Base-by-base conservation (phyloP, 495 filamentous ascomycete species). In the Xylaria nigripes region DNA sequence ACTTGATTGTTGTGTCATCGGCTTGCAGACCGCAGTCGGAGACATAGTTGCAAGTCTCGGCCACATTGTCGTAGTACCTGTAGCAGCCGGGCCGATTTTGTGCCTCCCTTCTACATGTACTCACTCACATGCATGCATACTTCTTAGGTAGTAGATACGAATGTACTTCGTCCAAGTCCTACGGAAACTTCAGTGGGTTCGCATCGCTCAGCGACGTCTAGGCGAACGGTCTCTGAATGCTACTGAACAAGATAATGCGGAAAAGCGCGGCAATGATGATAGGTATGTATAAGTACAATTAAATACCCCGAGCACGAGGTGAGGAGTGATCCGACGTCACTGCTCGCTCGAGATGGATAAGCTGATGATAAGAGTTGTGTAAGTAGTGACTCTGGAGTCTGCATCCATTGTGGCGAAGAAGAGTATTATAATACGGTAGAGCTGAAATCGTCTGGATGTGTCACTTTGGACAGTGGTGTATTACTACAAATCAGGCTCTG, bases 41-140 rank as follows among this genome's bases (percentile, higher is more conserved):
- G n/a, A 15, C 13, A 36, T 36, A n/a, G n/a, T n/a, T n/a, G 34
- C 40, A 54, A 47, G 18, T 22, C 23, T 53, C 50, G 40, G 22
- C 18, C 42, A 25, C 42, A 45, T 38, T 48, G 13, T 8, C 6
- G 34, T 48, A 45, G n/a, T 3, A n/a, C n/a, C n/a, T n/a, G 36
- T n/a, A 40, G 36, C 16, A 32, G 12, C 44, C 51, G 51, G 51
- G 34, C 51, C 51, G 51, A 54, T 46, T 48, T 54, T 34, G 24
- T 1, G 23, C 51, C 12, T 48, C 34, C 29, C n/a, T n/a, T 40
- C n/a, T 18, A 16, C 3, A 16, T 6, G 15, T 40, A 4, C 46
- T 6, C 9, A 19, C 32, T 22, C 12, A 42, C 25, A 42, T 41
- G 42, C 34, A 46, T 46, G 3, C 18, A 4, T 12, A 18, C n/a